Conservation (phyloP, 805 yeast species). For the Pichia gijzeniarum region DNA sequence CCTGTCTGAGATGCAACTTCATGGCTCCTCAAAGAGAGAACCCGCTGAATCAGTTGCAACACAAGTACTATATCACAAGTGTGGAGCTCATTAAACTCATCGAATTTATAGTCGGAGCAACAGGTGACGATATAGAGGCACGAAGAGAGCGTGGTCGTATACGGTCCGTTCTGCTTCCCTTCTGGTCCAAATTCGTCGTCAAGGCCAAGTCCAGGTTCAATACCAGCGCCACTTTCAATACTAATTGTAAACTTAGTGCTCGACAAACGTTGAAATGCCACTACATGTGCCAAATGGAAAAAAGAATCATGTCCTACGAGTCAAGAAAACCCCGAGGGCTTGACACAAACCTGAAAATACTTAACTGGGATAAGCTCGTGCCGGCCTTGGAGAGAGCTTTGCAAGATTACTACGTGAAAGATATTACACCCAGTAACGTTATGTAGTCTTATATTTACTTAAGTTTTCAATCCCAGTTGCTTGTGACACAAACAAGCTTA, state of each 20-base stretch:
- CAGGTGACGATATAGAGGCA: conserved; percentile 40
- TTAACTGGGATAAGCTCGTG: conserved; percentile 52
- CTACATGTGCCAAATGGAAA: conserved; percentile 32
- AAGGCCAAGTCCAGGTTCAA: conserved; percentile 7
- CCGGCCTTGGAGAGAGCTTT: conserved; percentile 59
- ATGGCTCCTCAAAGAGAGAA: too few species aligned
- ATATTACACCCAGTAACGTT: too few species aligned
- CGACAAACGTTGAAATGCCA: too few species aligned
- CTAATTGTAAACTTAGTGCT: too few species aligned
- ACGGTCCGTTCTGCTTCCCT: conserved; percentile 59
- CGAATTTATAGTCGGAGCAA: conserved; percentile 50
- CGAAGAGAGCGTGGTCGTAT: conserved; percentile 62
- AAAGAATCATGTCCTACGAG: conserved; percentile 58
- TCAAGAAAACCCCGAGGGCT: conserved; percentile 60
- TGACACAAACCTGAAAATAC: conserved; percentile 59
- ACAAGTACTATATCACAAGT: conserved; percentile 44
- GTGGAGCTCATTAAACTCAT: conserved; percentile 64
- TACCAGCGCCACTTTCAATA: too few species aligned
- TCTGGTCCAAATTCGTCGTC: conserved; percentile 44
- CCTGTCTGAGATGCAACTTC: too few species aligned
- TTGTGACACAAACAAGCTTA: too few species aligned
- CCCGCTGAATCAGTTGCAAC: too few species aligned
- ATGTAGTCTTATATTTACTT: too few species aligned
- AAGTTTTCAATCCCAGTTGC: too few species aligned
- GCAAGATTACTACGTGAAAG: conserved; percentile 47